Percentiles rank a stretch among this genome's conserved stretches.
Conservation (phyloP, 805 yeast species). For the Nakazawaea wyomingensis region DNA sequence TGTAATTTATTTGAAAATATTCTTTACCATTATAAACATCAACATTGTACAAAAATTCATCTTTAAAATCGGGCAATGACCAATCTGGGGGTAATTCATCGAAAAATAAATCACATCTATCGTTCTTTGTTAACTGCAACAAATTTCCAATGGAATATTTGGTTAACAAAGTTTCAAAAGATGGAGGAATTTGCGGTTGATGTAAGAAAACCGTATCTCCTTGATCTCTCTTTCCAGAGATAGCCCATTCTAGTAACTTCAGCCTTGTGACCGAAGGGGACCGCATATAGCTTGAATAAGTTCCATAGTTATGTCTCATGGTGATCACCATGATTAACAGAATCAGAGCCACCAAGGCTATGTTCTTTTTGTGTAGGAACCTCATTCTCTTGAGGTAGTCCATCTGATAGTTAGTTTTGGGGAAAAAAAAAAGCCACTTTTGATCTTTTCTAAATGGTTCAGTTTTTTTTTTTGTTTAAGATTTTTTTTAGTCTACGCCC, state of each 20-base stretch:
- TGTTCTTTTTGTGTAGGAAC: slow-evolving; percentile 5
- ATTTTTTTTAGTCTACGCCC: too few relatives aligned
- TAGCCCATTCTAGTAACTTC: background rate
- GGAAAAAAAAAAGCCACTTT: background rate
- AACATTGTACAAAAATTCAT: slow-evolving; percentile 7
- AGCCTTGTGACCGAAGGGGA: slow-evolving; percentile 2
- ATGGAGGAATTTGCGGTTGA: slow-evolving; percentile 6
- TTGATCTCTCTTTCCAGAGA: background rate
- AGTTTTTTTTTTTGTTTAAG: background rate
- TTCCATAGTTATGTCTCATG: background rate
- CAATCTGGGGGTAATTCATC: slow-evolving; percentile 5
- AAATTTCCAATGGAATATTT: slow-evolving; percentile 2
- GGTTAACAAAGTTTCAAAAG: slow-evolving; percentile 1
- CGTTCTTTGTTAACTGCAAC: slow-evolving; percentile 1
- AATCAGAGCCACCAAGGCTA: background rate
- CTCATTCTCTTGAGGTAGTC: background rate
- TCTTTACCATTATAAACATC: slow-evolving; percentile 8
- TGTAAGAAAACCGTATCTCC: slow-evolving; percentile 5
- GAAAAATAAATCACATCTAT: slow-evolving; percentile 10
- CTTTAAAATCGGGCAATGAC: slow-evolving; percentile 7
- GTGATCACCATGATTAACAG: slow-evolving; percentile 3
- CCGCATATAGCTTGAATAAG: slow-evolving; percentile 1
- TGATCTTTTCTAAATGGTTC: too few relatives aligned
- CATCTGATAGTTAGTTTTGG: slow-evolving; percentile 1
- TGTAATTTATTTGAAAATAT: slow-evolving; percentile 1